phyloP scores from a whole-genome alignment of 2,329 filamentous ascomycete genomes.

The Herpotrichia juniperi region DNA sequence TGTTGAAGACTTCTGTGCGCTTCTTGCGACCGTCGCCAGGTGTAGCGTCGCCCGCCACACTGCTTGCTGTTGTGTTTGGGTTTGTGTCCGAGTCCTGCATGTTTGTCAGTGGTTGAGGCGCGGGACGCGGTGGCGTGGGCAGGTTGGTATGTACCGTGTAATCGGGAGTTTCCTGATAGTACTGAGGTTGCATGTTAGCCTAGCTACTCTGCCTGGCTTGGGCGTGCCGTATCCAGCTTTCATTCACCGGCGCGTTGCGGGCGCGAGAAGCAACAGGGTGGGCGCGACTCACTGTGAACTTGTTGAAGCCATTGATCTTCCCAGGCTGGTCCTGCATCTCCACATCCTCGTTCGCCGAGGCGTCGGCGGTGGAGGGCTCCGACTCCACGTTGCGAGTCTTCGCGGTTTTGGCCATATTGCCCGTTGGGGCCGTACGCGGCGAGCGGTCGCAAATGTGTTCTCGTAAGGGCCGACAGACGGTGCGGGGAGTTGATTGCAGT shows the following conservation, averaged over 20 bases:
- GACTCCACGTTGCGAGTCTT: slow-evolving; percentile 43
- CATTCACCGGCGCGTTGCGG: background rate
- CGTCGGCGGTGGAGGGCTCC: slow-evolving; percentile 45
- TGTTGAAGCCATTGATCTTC: slow-evolving; percentile 40
- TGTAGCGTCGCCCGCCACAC: slow-evolving; percentile 75
- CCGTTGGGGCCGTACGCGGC: slow-evolving; percentile 41
- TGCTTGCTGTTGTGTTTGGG: slow-evolving; percentile 76
- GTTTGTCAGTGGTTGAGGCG: slow-evolving; percentile 23
- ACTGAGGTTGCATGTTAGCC: slow-evolving; percentile 44
- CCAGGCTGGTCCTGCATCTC: slow-evolving; percentile 45
- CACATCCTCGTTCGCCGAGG: slow-evolving; percentile 44
- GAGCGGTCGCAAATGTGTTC: slow-evolving; percentile 21
- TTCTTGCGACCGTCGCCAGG: slow-evolving; percentile 78
- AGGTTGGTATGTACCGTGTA: slow-evolving; percentile 57
- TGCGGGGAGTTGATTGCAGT: slow-evolving; percentile 9
- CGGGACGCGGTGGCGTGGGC: slow-evolving; percentile 1
- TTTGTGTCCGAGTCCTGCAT: slow-evolving; percentile 68
- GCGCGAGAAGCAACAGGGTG: slow-evolving; percentile 3
- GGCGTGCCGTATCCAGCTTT: background rate
- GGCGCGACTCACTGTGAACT: slow-evolving; percentile 37
- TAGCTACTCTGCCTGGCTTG: background rate
- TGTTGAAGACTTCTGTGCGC: slow-evolving; percentile 83
- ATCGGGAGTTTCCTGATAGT: slow-evolving; percentile 65
- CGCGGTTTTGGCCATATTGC: slow-evolving; percentile 45
- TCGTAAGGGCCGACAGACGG: slow-evolving; percentile 7